These are phyloP conservation scores for Phytophthora chlamydospora DNA, from an alignment of 352 stramenopile species.

Conservation along the genomic window DNA sequence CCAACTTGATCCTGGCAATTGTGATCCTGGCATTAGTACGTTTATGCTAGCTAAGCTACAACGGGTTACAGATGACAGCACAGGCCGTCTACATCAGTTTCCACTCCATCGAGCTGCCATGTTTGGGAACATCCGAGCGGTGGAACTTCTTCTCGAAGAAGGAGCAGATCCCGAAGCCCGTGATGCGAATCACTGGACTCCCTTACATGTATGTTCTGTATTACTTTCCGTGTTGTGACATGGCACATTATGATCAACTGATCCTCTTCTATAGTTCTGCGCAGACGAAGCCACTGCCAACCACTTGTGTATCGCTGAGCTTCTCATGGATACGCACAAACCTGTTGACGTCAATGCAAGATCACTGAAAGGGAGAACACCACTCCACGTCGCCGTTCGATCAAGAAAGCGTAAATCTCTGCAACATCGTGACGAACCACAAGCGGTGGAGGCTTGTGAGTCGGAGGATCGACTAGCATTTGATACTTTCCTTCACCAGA, in stretches of 20 bases:
- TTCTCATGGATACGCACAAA: slow-evolving; percentile 34
- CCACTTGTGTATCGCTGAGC: slow-evolving; percentile 45
- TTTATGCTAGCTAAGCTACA: slow-evolving; percentile 48
- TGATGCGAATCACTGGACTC: slow-evolving; percentile 67
- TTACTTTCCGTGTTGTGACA: not conserved
- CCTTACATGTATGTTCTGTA: slow-evolving; percentile 52
- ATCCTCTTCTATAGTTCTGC: slow-evolving; percentile 45
- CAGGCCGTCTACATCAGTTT: slow-evolving; percentile 39
- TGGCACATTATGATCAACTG: not conserved
- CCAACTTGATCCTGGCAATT: not conserved
- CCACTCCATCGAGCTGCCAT: slow-evolving; percentile 55
- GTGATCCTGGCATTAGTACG: slow-evolving; percentile 44
- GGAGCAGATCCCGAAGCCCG: slow-evolving; percentile 39
- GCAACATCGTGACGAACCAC: not conserved
- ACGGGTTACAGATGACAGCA: slow-evolving; percentile 17
- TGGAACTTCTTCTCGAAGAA: slow-evolving; percentile 49
- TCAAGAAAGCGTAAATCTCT: slow-evolving; percentile 3
- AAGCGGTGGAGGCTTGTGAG: not conserved
- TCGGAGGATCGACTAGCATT: slow-evolving; percentile 27
- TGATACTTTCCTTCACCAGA: slow-evolving; percentile 30
- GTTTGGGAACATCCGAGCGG: slow-evolving; percentile 48
- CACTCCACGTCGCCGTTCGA: slow-evolving; percentile 53
- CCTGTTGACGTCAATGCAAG: slow-evolving; percentile 39
- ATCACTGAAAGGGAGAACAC: slow-evolving; percentile 58
- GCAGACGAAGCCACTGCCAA: slow-evolving; percentile 35